Percentiles rank a stretch among this genome's conserved stretches.
Evolutionary conservation across 441 rosid genomes (phyloP).

Genomic region (Aquilaria agallochum): DNA sequence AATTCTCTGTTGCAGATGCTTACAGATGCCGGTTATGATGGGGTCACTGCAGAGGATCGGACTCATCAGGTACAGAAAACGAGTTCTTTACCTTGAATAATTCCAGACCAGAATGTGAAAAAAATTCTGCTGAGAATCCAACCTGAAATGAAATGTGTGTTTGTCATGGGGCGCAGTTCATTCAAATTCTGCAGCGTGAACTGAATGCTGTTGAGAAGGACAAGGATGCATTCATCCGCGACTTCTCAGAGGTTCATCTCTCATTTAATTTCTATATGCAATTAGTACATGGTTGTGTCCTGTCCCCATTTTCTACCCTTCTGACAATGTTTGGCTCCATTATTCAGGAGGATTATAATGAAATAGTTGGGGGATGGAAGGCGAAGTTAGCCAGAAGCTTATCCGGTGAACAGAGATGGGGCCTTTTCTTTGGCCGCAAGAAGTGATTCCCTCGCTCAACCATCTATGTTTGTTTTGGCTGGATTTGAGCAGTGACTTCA

Average conservation of each 20-base stretch:
- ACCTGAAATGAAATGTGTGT: neutral
- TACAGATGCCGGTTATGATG: constrained; percentile 67
- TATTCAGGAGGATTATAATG: constrained; percentile 85
- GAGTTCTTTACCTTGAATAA: neutral
- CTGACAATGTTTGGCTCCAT: neutral
- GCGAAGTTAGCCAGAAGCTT: constrained; percentile 73
- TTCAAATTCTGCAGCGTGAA: constrained; percentile 64
- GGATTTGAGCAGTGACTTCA: too few relatives aligned
- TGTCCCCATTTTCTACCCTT: too few relatives aligned
- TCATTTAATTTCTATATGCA: neutral
- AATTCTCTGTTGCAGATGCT: constrained; percentile 59
- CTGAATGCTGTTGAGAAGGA: constrained; percentile 59
- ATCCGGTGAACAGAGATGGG: constrained; percentile 88
- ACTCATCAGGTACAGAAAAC: constrained; percentile 66
- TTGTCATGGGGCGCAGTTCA: constrained; percentile 49
- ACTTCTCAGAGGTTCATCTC: constrained; percentile 66
- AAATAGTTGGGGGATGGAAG: constrained; percentile 92
- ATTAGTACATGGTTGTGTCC: too few relatives aligned
- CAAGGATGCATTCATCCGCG: constrained; percentile 57
- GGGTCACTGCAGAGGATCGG: constrained; percentile 78
- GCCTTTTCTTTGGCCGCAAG: constrained; percentile 70
- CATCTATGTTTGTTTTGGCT: too few relatives aligned
- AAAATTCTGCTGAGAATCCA: neutral
- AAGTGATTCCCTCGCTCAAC: constrained; percentile 21
- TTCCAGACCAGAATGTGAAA: neutral